These are phyloP conservation scores for Emmonsia crescens DNA, from an alignment of 2,329 filamentous ascomycete genomes.

Conservation along the genomic window DNA sequence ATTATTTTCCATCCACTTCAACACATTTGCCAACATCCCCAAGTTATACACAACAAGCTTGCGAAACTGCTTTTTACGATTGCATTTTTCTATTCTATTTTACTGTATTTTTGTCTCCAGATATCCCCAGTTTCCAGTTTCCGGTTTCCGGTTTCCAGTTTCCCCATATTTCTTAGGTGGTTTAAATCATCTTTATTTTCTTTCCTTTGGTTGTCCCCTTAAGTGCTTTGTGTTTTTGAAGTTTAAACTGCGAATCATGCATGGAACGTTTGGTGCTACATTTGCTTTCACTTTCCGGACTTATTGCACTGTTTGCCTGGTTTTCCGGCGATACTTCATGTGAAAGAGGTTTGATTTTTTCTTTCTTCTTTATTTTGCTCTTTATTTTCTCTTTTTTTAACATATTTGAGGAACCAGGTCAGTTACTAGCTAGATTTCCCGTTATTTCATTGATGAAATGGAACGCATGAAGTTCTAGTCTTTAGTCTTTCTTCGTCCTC, in stretches of 20 bases:
- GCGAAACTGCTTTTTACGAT: too few relatives aligned
- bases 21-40: too few relatives aligned
- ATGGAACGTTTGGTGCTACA: not conserved
- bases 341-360: not conserved
- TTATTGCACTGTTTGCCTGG: not conserved
- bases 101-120: not conserved
- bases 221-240: not conserved
- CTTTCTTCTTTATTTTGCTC: not conserved
- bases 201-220: not conserved
- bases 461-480: not conserved
- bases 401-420: not conserved
- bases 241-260: not conserved
- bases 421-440: not conserved
- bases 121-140: not conserved
- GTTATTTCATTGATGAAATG: not conserved
- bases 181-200: not conserved
- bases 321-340: not conserved
- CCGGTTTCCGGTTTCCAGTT: not conserved
- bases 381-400: not conserved
- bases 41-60: too few relatives aligned
- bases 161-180: not conserved
- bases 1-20: too few relatives aligned
- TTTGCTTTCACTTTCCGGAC: not conserved
- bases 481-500: not conserved
- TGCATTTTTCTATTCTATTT: not conserved